phyloP scores from a whole-genome alignment of 1,284 basidiomycete genomes.

The Apiotrichum laibachii region DNA sequence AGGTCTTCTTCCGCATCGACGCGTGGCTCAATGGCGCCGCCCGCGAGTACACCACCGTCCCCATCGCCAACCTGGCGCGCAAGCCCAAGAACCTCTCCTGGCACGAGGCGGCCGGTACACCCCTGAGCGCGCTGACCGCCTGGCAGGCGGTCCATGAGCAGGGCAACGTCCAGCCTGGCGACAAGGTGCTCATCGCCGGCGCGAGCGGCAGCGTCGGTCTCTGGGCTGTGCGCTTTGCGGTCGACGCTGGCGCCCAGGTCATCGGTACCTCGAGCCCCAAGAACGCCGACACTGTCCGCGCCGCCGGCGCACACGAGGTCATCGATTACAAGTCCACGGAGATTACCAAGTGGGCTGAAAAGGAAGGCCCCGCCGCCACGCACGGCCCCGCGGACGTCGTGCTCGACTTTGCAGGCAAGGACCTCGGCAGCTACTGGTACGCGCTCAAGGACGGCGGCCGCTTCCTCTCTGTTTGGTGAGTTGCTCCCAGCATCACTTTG shows the following conservation, averaged over 20 bases:
- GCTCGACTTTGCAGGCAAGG: conserved; percentile 15
- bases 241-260: conserved; percentile 1
- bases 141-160: conserved; percentile 19
- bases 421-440: conserved; percentile 8
- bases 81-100: conserved; percentile 15
- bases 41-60: conserved; percentile 11
- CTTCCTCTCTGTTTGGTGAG: conserved; percentile 3
- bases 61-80: conserved; percentile 9
- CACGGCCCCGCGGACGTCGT: conserved; percentile 9
- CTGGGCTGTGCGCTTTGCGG: conserved; percentile 6
- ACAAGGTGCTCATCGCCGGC: conserved; percentile 9
- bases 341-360: conserved; percentile 3
- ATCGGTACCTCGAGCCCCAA: not conserved
- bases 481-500: too few relatives aligned
- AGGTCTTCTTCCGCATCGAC: conserved; percentile 18
- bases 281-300: not conserved
- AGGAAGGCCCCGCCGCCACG: too few relatives aligned
- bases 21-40: conserved; percentile 12
- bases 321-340: conserved; percentile 9
- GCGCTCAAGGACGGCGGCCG: conserved; percentile 13
- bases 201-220: conserved; percentile 1
- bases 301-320: conserved; percentile 4
- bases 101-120: conserved; percentile 15
- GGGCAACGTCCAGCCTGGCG: conserved; percentile 8
- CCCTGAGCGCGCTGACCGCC: conserved; percentile 15